Evolutionary conservation across 805 yeast genomes (phyloP).

Genomic region (Komagataella kurtzmanii): DNA sequence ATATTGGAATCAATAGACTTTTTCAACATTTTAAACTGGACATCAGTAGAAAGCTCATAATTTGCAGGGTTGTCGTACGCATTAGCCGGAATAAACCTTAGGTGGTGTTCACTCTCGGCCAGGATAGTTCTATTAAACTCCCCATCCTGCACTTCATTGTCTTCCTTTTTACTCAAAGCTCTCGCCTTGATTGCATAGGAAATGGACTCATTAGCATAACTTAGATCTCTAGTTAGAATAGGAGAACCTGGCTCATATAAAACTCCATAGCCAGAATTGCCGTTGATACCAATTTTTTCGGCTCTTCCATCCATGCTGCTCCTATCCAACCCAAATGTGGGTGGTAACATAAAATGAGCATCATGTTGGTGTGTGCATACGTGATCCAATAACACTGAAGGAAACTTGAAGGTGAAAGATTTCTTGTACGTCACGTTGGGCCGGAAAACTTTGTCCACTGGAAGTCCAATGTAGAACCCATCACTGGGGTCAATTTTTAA

Average conservation of each 20-base stretch:
- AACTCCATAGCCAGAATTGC: constrained; percentile 42
- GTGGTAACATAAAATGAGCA: constrained; percentile 18
- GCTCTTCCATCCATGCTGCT: constrained; percentile 12
- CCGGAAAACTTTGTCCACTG: constrained; percentile 26
- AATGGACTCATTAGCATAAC: constrained; percentile 26
- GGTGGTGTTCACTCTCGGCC: constrained; percentile 9
- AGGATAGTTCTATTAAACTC: constrained; percentile 4
- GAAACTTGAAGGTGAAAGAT: constrained; percentile 42
- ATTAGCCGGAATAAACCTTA: constrained; percentile 15
- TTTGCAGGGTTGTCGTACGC: constrained; percentile 5
- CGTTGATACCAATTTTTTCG: constrained; percentile 14
- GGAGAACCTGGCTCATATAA: constrained; percentile 36
- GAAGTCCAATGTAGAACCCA: constrained; percentile 22
- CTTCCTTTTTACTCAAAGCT: constrained; percentile 25
- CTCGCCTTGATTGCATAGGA: constrained; percentile 41
- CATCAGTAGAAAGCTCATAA: neutral
- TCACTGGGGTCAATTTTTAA: constrained; percentile 5
- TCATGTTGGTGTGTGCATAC: constrained; percentile 29
- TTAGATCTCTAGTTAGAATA: constrained; percentile 31
- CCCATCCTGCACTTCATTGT: neutral
- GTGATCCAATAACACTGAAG: constrained; percentile 35
- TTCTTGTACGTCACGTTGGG: constrained; percentile 40
- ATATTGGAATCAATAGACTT: neutral
- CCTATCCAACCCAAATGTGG: constrained; percentile 24
- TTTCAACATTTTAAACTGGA: neutral